Evolutionary conservation across 1,284 basidiomycete species (phyloP).

Genomic region (Ceratobasidium sp.): DNA sequence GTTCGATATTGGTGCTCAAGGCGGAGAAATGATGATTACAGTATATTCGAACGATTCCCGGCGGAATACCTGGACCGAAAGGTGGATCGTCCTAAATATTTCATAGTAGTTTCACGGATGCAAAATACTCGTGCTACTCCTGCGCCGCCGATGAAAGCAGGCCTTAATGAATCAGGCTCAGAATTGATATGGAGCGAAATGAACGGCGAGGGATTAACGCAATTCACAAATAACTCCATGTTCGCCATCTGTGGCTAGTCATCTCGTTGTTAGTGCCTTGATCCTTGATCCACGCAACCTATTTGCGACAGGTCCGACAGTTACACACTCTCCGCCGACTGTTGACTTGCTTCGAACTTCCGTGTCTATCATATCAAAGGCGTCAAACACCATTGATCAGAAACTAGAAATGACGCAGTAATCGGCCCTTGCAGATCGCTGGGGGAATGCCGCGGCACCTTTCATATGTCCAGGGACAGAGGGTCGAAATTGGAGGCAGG

Average conservation of each 20-base stretch:
- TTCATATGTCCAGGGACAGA: constrained; percentile 7
- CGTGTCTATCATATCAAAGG: neutral
- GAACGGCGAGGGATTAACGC: neutral
- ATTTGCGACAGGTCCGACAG: neutral
- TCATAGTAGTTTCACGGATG: neutral
- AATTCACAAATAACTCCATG: neutral
- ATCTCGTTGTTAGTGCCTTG: neutral
- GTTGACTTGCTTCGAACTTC: neutral
- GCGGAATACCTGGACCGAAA: neutral
- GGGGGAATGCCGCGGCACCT: neutral
- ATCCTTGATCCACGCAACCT: neutral
- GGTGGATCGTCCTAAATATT: neutral
- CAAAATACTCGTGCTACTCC: neutral
- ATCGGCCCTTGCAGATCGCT: neutral
- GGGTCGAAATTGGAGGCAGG: neutral
- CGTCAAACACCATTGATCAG: neutral
- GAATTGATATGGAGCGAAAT: too few relatives aligned
- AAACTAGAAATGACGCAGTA: neutral
- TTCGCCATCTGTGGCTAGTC: neutral
- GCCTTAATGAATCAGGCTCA: too few relatives aligned
- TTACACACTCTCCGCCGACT: neutral
- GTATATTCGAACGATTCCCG: neutral
- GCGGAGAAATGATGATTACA: neutral
- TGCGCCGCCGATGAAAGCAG: neutral
- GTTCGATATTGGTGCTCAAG: neutral